Evolutionary conservation across 139 green algal genomes (phyloP).

Genomic region (Chlorella ohadii): DNA sequence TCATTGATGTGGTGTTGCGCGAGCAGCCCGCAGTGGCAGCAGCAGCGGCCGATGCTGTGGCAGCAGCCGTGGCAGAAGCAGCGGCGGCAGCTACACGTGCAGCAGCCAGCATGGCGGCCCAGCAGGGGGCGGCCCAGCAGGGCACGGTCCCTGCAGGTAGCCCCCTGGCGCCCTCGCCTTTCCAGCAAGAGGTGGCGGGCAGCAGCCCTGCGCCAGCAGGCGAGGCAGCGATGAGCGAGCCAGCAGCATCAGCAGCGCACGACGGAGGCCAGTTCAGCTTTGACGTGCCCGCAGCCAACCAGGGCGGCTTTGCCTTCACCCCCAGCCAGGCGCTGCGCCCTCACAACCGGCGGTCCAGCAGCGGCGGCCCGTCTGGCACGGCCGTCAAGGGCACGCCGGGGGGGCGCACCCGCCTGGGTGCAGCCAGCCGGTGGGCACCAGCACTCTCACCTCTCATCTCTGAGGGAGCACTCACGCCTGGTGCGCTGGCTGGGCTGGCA

Average conservation of each 20-base stretch:
- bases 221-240: neutral
- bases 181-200: neutral
- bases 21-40: conserved; percentile 6
- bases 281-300: conserved; percentile 4
- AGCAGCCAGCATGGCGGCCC: neutral
- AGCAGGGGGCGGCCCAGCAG: too few relatives aligned
- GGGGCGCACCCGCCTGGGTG: neutral
- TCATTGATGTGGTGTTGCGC: conserved; percentile 20
- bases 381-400: neutral
- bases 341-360: conserved; percentile 5
- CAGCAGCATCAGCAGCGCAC: neutral
- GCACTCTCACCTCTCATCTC: conserved; percentile 44
- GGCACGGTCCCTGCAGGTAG: too few relatives aligned
- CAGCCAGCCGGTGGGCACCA: conserved; percentile 23
- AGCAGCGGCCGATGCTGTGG: neutral
- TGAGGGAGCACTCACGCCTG: conserved; percentile 40
- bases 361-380: neutral
- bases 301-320: neutral
- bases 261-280: conserved; percentile 7
- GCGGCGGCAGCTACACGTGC: neutral
- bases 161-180: neutral
- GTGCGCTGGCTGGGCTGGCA: conserved; percentile 5
- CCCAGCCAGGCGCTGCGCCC: neutral
- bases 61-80: neutral
- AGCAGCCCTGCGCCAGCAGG: neutral